A percentile compares a stretch with the other conserved stretches of the same genome.
Evolutionary conservation across 352 stramenopile genomes (phyloP).

Genomic region (Phytopythium delawarense): DNA sequence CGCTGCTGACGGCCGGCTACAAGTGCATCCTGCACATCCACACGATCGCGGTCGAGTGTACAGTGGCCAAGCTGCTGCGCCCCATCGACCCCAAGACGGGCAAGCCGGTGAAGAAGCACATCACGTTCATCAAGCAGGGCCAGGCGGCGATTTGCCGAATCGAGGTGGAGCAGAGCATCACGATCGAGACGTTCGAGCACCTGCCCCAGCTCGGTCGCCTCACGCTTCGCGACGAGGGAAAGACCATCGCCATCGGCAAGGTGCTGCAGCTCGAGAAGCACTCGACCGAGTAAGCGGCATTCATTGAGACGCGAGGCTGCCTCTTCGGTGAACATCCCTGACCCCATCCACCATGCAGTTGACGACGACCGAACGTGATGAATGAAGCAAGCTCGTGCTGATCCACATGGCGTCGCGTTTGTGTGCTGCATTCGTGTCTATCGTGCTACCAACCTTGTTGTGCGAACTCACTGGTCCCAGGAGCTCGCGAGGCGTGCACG

Average conservation of each 20-base stretch:
- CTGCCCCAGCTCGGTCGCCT: conserved; percentile 97
- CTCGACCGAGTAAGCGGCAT: conserved; percentile 25
- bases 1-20: conserved; percentile 96
- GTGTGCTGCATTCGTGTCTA: no score
- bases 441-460: no score
- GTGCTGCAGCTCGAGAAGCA: conserved; percentile 90
- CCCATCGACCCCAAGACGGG: conserved; percentile 89
- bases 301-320: no score
- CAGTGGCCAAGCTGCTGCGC: conserved; percentile 89
- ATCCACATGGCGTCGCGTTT: no score
- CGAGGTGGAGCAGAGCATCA: conserved; percentile 91
- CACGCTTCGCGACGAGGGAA: conserved; percentile 97
- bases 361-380: no score
- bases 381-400: no score
- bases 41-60: conserved; percentile 95
- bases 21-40: conserved; percentile 98
- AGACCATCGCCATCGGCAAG: conserved; percentile 99
- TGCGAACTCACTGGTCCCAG: conserved; percentile 33
- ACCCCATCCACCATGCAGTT: no score
- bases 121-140: conserved; percentile 95
- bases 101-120: conserved; percentile 89
- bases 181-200: conserved; percentile 93
- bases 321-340: no score
- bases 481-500: conserved; percentile 46
- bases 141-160: conserved; percentile 94